Evolutionary conservation across 2,329 filamentous ascomycete genomes (phyloP).

Genomic region (Pyrenophora seminiperda): DNA sequence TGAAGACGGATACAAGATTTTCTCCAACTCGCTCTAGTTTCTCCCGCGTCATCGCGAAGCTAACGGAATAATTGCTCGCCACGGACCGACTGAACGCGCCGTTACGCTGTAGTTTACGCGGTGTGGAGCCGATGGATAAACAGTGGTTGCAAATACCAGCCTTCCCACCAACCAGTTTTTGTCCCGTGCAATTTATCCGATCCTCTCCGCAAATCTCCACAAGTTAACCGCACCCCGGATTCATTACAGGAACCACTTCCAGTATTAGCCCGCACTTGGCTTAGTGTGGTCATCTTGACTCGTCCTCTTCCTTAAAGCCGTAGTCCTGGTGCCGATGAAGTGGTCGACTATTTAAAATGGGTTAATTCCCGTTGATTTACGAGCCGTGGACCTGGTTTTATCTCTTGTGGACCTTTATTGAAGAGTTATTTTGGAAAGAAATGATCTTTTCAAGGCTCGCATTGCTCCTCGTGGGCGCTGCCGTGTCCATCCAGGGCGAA

Average conservation of each 20-base stretch:
- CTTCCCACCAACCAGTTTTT: conserved; percentile 36
- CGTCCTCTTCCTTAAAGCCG: conserved; percentile 24
- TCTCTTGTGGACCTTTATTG: not conserved
- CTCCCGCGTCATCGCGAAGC: not conserved
- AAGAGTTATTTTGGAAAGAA: conserved; percentile 1
- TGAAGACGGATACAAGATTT: conserved; percentile 20
- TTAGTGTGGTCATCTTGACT: conserved; percentile 28
- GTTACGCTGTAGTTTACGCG: conserved; percentile 15
- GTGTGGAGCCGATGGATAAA: conserved; percentile 26
- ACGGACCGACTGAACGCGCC: conserved; percentile 3
- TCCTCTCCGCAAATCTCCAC: conserved; percentile 35
- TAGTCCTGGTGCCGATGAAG: conserved; percentile 15
- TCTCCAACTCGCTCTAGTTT: not conserved
- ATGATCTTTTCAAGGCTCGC: conserved; percentile 25
- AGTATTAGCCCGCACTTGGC: conserved; percentile 13
- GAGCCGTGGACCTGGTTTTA: not conserved
- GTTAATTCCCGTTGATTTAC: not conserved
- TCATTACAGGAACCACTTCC: conserved; percentile 27
- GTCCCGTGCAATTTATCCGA: conserved; percentile 40
- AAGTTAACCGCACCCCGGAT: conserved; percentile 17
- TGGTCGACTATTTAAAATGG: conserved; percentile 24
- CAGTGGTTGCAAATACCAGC: conserved; percentile 3
- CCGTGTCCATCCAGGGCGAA: conserved; percentile 19
- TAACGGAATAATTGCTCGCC: conserved; percentile 12
- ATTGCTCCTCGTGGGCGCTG: conserved; percentile 18